Conservation (phyloP, 768 basidiomycete species). For the Leccinellum rugosiceps region DNA sequence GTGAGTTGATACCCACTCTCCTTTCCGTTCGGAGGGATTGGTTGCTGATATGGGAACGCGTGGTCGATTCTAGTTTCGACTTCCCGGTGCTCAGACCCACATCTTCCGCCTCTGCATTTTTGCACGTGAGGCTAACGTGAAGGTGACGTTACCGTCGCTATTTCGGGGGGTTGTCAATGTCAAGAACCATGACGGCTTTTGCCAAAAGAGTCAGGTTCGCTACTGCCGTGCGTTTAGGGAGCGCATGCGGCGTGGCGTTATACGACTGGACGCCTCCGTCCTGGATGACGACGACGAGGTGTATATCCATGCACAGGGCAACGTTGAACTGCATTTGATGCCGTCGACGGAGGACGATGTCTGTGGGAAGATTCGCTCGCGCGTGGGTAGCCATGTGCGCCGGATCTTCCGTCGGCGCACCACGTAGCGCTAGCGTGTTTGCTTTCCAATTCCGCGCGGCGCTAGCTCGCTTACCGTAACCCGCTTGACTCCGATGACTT, state of each 20-base stretch:
- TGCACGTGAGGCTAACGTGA: slow-evolving; percentile 28
- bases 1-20: slow-evolving; percentile 19
- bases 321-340: slow-evolving; percentile 20
- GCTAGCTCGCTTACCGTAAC: slow-evolving; percentile 16
- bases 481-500: not conserved
- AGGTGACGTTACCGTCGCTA: slow-evolving; percentile 24
- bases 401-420: slow-evolving; percentile 21
- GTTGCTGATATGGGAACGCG: slow-evolving; percentile 4
- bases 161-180: slow-evolving; percentile 30
- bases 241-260: slow-evolving; percentile 21
- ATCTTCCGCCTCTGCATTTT: slow-evolving; percentile 31
- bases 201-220: slow-evolving; percentile 9
- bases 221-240: slow-evolving; percentile 27
- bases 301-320: slow-evolving; percentile 28
- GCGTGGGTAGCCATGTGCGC: slow-evolving; percentile 28
- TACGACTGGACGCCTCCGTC: slow-evolving; percentile 15
- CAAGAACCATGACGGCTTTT: slow-evolving; percentile 11
- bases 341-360: slow-evolving; percentile 6
- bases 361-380: slow-evolving; percentile 13
- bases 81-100: slow-evolving; percentile 25
- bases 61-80: slow-evolving; percentile 19
- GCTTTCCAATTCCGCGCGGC: slow-evolving; percentile 1
- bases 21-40: not conserved
- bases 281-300: slow-evolving; percentile 30
- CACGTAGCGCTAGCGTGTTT: slow-evolving; percentile 1